Conservation (phyloP, 352 stramenopile species). For the Phytophthora pinifolia region DNA sequence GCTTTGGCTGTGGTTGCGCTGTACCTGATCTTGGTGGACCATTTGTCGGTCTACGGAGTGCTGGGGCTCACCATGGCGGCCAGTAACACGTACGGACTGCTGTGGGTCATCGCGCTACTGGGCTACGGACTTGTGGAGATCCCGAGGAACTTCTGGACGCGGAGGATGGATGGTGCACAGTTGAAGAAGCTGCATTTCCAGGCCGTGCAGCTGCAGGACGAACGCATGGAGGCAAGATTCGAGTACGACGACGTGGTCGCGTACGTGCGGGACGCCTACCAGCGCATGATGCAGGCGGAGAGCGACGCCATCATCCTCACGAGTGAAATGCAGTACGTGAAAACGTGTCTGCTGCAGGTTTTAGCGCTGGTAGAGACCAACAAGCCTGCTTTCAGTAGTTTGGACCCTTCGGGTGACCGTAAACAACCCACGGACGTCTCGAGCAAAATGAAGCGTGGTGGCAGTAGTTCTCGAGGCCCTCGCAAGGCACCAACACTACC, state of each 20-base stretch:
- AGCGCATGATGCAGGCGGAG: conserved; percentile 56
- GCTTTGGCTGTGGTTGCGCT: conserved; percentile 28
- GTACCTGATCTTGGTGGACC: conserved; percentile 63
- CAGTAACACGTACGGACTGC: conserved; percentile 68
- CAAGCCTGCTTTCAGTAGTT: conserved; percentile 19
- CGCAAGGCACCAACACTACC: conserved; percentile 37
- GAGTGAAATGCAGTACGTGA: conserved; percentile 64
- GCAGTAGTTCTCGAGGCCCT: neutral
- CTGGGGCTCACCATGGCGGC: conserved; percentile 57
- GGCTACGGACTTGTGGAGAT: conserved; percentile 67
- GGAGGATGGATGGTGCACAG: conserved; percentile 34
- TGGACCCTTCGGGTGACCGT: neutral
- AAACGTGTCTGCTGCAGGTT: conserved; percentile 45
- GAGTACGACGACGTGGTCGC: conserved; percentile 53
- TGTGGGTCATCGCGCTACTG: conserved; percentile 61
- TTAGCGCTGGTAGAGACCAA: conserved; percentile 33
- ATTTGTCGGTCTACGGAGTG: conserved; percentile 52
- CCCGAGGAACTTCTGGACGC: conserved; percentile 51
- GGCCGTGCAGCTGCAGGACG: conserved; percentile 60
- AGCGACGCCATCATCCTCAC: conserved; percentile 65
- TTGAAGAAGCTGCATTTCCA: conserved; percentile 53
- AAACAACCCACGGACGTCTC: conserved; percentile 12
- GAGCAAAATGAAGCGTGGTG: conserved; percentile 23
- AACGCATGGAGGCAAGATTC: conserved; percentile 67
- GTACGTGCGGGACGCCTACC: conserved; percentile 38